These are phyloP conservation scores for Graphilbum sp. DNA, from an alignment of 2,329 filamentous ascomycete genomes.

Conservation along the genomic window DNA sequence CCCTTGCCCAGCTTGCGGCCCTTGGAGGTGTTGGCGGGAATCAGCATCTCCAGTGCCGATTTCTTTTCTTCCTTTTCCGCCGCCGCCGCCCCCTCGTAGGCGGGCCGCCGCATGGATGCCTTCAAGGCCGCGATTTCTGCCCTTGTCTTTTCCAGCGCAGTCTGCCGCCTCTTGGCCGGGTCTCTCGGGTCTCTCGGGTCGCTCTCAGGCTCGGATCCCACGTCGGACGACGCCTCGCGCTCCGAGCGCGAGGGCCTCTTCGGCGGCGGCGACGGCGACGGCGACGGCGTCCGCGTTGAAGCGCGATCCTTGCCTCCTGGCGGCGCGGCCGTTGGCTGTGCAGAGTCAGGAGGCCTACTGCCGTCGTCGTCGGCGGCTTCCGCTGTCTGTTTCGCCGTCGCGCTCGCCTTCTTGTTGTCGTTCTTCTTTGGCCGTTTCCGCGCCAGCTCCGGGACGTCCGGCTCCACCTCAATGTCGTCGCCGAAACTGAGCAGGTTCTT, in stretches of 20 bases:
- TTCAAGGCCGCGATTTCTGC: constrained; percentile 69
- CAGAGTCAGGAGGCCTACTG: too few species aligned
- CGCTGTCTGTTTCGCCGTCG: constrained; percentile 13
- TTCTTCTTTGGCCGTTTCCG: constrained; percentile 13
- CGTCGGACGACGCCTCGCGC: constrained; percentile 13
- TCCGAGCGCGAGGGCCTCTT: constrained; percentile 1
- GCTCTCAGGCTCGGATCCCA: constrained; percentile 14
- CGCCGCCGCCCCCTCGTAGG: constrained; percentile 29
- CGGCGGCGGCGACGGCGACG: too few species aligned
- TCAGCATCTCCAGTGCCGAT: constrained; percentile 55
- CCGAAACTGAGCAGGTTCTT: constrained; percentile 70
- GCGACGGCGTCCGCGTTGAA: not conserved
- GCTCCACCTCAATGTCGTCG: constrained; percentile 42
- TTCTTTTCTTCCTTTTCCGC: constrained; percentile 34
- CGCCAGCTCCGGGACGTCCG: constrained; percentile 17
- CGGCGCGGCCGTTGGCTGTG: too few species aligned
- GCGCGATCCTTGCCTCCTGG: constrained; percentile 1
- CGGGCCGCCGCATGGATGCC: constrained; percentile 60
- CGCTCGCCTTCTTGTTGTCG: constrained; percentile 12
- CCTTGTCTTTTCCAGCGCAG: constrained; percentile 52
- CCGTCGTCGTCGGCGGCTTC: constrained; percentile 3
- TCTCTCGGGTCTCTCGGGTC: too few species aligned
- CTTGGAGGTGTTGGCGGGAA: constrained; percentile 53
- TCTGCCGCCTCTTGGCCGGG: constrained; percentile 20
- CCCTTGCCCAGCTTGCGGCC: constrained; percentile 48